A percentile compares a stretch with the other conserved stretches of the same genome.
These are phyloP conservation scores for Cyclanthera cordifolia DNA, from an alignment of 306 rosid species.

Conservation along the genomic window DNA sequence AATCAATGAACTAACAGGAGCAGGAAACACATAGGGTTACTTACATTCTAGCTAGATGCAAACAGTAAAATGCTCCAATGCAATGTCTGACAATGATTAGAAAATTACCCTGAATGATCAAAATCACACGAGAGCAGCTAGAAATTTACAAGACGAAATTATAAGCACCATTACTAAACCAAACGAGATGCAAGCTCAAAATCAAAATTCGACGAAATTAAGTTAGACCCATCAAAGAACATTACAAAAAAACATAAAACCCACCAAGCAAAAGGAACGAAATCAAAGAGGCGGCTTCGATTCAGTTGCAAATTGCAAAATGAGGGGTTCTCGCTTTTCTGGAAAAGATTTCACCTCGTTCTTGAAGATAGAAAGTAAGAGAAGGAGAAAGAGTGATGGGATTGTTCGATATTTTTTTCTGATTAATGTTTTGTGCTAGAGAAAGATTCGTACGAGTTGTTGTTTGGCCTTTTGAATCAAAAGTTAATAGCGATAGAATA, in stretches of 20 bases:
- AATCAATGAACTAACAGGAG: constrained; percentile 7
- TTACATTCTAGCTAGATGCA: neutral
- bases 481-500: neutral
- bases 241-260: neutral
- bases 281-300: neutral
- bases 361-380: neutral
- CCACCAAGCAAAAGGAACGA: neutral
- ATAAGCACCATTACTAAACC: neutral
- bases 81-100: neutral
- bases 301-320: neutral
- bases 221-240: neutral
- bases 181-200: neutral
- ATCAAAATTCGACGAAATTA: neutral
- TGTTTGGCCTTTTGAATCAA: neutral
- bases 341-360: neutral
- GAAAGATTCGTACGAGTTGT: neutral
- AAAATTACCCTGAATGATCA: neutral
- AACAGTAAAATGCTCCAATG: neutral
- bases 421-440: neutral
- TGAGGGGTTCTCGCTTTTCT: neutral
- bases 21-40: neutral
- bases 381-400: neutral
- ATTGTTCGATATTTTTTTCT: neutral
- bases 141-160: neutral
- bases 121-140: neutral